A percentile compares a stretch with the other conserved stretches of the same genome.
These are phyloP conservation scores for Crithidia bombi DNA, from an alignment of 208 protist species.

Conservation along the genomic window DNA sequence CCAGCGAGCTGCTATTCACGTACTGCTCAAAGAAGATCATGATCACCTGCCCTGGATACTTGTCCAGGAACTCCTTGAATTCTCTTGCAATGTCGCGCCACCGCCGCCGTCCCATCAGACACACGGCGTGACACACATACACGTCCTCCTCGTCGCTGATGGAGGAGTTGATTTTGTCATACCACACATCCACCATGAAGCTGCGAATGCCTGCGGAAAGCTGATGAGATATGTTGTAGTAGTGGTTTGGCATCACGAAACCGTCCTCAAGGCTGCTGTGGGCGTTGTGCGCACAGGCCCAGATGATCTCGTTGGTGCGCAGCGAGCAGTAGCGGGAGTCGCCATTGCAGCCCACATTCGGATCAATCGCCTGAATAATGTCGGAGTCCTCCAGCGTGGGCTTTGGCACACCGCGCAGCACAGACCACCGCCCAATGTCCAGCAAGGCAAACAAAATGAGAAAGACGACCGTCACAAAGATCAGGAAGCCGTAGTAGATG, in stretches of 20 bases:
- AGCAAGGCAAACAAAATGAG: slow-evolving; percentile 31
- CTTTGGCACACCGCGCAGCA: slow-evolving; percentile 16
- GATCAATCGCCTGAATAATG: slow-evolving; percentile 42
- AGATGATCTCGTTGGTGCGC: slow-evolving; percentile 44
- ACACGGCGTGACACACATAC: slow-evolving; percentile 44
- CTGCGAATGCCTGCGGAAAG: slow-evolving; percentile 42
- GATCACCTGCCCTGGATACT: slow-evolving; percentile 38
- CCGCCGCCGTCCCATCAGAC: slow-evolving; percentile 27
- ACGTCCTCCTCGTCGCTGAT: slow-evolving; percentile 35
- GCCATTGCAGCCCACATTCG: slow-evolving; percentile 38
- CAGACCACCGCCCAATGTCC: slow-evolving; percentile 22
- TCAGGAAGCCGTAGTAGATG: slow-evolving; percentile 24
- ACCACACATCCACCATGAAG: slow-evolving; percentile 57
- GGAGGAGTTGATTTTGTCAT: slow-evolving; percentile 39
- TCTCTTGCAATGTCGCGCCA: slow-evolving; percentile 23
- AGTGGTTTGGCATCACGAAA: slow-evolving; percentile 49
- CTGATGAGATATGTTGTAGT: slow-evolving; percentile 51
- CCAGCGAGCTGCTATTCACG: slow-evolving; percentile 45
- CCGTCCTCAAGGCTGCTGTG: slow-evolving; percentile 49
- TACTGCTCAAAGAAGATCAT: slow-evolving; percentile 52
- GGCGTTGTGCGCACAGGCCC: slow-evolving; percentile 48
- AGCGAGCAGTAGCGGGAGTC: slow-evolving; percentile 34
- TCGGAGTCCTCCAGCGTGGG: not conserved
- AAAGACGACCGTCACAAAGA: slow-evolving; percentile 30
- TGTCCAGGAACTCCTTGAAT: slow-evolving; percentile 36